Percentiles rank a stretch among this genome's conserved stretches.
phyloP scores from a whole-genome alignment of 192 early-diverging fungal genomes.

The Rhizophagus sp. region DNA sequence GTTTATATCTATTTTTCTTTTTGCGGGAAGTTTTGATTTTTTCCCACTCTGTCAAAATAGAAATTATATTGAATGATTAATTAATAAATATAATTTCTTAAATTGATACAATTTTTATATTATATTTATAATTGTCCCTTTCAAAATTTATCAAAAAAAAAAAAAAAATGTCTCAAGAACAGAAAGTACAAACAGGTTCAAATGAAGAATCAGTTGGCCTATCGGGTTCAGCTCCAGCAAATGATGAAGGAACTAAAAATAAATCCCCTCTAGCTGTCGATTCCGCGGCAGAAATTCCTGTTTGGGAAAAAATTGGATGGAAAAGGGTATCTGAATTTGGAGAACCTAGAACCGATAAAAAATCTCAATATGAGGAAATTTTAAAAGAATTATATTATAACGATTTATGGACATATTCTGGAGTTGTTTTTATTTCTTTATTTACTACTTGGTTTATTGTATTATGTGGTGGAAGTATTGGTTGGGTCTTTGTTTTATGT shows the following conservation, averaged over 20 bases:
- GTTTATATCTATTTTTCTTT: neutral
- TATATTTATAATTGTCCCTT: neutral
- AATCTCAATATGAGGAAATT: slow-evolving; percentile 4
- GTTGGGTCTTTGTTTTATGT: slow-evolving; percentile 23
- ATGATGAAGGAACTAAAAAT: neutral
- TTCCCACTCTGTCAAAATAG: neutral
- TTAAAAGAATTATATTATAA: slow-evolving; percentile 25
- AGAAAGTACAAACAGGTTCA: neutral
- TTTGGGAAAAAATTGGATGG: slow-evolving; percentile 19
- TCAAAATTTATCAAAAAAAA: neutral
- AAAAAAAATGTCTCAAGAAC: slow-evolving; percentile 1
- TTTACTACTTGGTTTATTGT: slow-evolving; percentile 22
- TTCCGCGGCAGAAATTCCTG: slow-evolving; percentile 10
- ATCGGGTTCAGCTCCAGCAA: neutral
- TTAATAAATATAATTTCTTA: neutral
- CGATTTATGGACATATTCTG: slow-evolving; percentile 23
- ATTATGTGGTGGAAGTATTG: slow-evolving; percentile 7
- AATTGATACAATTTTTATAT: neutral
- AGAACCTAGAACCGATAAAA: neutral
- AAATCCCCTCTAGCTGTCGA: neutral
- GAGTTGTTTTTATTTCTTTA: slow-evolving; percentile 11
- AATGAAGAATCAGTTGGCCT: neutral
- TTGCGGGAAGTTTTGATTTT: too few relatives aligned
- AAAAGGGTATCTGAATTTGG: neutral
- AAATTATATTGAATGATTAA: neutral